Evolutionary conservation across 805 yeast genomes (phyloP).

Genomic region (Candida piceae): DNA sequence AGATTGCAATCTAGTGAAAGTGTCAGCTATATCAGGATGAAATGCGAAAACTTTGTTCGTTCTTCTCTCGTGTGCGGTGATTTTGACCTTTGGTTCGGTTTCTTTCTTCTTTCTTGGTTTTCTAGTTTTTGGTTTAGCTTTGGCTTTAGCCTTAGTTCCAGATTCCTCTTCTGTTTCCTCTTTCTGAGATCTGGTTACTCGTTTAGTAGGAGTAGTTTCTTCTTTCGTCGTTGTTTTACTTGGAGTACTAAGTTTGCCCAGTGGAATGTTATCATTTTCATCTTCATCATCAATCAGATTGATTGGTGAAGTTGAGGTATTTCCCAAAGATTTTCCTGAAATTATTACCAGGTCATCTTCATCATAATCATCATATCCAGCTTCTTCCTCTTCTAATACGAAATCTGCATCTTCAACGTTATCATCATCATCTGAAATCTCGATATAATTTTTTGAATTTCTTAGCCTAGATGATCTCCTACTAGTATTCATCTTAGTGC

Average conservation of each 20-base stretch:
- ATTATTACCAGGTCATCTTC: constrained; percentile 20
- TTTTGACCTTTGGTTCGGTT: constrained; percentile 44
- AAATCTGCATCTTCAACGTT: constrained; percentile 14
- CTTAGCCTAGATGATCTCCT: neutral
- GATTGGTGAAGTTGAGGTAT: constrained; percentile 10
- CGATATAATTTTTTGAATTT: too few species aligned
- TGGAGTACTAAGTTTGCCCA: constrained; percentile 13
- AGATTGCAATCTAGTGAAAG: constrained; percentile 59
- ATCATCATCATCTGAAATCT: constrained; percentile 8
- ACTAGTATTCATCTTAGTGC: constrained; percentile 26
- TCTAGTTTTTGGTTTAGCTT: neutral
- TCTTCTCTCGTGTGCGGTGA: constrained; percentile 64
- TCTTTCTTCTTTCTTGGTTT: constrained; percentile 20
- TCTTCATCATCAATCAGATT: constrained; percentile 9
- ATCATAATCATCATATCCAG: constrained; percentile 16
- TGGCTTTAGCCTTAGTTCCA: constrained; percentile 1
- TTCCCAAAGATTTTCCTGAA: constrained; percentile 14
- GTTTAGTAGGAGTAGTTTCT: constrained; percentile 4
- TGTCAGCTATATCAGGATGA: constrained; percentile 74
- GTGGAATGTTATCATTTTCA: constrained; percentile 8
- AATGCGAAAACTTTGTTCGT: constrained; percentile 62
- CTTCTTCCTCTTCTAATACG: constrained; percentile 21
- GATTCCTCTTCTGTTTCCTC: neutral
- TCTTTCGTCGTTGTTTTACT: constrained; percentile 1
- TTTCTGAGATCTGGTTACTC: constrained; percentile 1